Conservation (phyloP, 805 yeast species). For the Monosporozyma aquatica region DNA sequence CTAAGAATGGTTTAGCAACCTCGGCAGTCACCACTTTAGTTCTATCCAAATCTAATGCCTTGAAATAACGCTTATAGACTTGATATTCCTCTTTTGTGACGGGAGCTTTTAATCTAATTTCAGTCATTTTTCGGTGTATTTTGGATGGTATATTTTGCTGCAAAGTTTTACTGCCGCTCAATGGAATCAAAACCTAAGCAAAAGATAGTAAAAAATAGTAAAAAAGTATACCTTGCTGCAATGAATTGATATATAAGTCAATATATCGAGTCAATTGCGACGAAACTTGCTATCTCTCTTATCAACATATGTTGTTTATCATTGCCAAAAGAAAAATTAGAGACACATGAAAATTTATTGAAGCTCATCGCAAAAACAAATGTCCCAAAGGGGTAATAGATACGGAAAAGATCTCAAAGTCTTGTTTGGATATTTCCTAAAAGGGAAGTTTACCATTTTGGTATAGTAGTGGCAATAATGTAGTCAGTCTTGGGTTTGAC, state of each 20-base stretch:
- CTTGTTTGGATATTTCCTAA: neutral
- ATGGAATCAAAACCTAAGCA: too few relatives aligned
- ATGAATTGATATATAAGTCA: too few relatives aligned
- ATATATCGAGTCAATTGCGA: too few relatives aligned
- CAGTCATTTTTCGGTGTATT: constrained; percentile 1
- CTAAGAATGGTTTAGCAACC: constrained; percentile 70
- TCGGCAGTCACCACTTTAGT: constrained; percentile 82
- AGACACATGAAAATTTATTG: too few relatives aligned
- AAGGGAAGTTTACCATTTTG: neutral
- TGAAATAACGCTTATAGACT: constrained; percentile 66
- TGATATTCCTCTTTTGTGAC: constrained; percentile 66
- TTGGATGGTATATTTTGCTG: too few relatives aligned
- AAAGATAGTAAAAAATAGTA: too few relatives aligned
- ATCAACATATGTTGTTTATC: too few relatives aligned
- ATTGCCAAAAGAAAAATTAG: too few relatives aligned
- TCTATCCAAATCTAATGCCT: constrained; percentile 65
- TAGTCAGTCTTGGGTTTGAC: too few relatives aligned
- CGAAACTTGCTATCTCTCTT: too few relatives aligned
- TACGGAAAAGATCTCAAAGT: neutral
- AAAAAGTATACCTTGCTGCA: too few relatives aligned
- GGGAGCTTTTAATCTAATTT: constrained; percentile 28
- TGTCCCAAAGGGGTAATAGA: neutral
- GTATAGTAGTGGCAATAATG: neutral
- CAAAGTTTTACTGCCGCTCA: too few relatives aligned
- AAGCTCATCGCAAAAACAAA: constrained; percentile 1